Evolutionary conservation across 441 rosid genomes (phyloP), one percentile per base, ranked within the genome.

Genomic region (Isatis lusitanica): DNA sequence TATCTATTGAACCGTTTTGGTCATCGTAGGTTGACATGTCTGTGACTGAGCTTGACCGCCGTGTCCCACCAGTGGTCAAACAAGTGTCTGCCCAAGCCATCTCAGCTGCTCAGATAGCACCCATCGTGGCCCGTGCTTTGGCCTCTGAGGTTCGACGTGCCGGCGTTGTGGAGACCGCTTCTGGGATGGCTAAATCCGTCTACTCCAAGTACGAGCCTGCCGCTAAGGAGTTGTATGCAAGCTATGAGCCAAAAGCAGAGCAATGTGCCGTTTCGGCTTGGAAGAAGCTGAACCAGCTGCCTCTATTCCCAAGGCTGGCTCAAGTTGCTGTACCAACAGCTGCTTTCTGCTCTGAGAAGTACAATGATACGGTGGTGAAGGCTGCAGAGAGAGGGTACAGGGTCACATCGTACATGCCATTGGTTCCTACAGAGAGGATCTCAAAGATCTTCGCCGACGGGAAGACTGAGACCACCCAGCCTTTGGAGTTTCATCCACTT

Each of bases 201-300:
- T 92, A 92, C 81, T 35, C 87, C 58, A 87, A 81, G 82, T 89
- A 63, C 31, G 97, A 95, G 73, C 98, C 97, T 3, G 70, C 87
- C 0, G 96, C 96, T 33, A 92, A 89, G 85, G 96, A 81, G 75
- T 74, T 94, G 39, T 92, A 90, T 83, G 71, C 88, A 26, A 88
- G 70, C 79, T 91, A 92, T 13, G 99, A 94, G 75, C 98, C 97
- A 8, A 87, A 86, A 73, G 92, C 97, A 0, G 99, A 95, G 82
- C 89, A 84, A 48, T 90, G 85, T 46, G 98, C 93, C 0, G 96
- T 76, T 33, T 89, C 94, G 1, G 87, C 96, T 2, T 95, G 98
- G 98, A 88, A 81, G 72, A 92, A 76, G 75, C 85, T 95, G 46
- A 87, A 93, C 68, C 86, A 85, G 78, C 86, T 95, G 9, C 99